Conservation (phyloP, 441 rosid genomes). For the Omphalea diandra region DNA sequence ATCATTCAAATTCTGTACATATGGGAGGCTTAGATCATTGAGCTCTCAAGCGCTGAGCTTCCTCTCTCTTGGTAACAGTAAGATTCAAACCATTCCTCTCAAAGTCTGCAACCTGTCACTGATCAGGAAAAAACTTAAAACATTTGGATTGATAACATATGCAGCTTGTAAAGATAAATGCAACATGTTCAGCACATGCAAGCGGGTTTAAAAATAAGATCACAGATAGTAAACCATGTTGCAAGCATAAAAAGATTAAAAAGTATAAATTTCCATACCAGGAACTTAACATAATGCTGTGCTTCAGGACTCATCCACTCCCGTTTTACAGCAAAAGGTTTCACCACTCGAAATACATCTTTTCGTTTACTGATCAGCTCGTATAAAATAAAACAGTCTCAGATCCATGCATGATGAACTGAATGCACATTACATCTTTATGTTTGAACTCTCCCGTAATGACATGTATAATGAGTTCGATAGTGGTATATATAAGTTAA, state of each 20-base stretch:
- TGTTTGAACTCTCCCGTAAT: not conserved
- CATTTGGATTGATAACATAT: slow-evolving; percentile 22
- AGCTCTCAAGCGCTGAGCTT: slow-evolving; percentile 67
- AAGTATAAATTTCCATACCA: slow-evolving; percentile 61
- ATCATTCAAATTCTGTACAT: slow-evolving; percentile 70
- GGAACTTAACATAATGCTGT: slow-evolving; percentile 52
- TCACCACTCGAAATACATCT: slow-evolving; percentile 77
- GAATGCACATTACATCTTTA: slow-evolving; percentile 5
- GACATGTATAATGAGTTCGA: not conserved
- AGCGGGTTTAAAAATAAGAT: not conserved
- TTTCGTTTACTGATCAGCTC: slow-evolving; percentile 70
- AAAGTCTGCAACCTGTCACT: slow-evolving; percentile 96
- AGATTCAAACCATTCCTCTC: slow-evolving; percentile 91
- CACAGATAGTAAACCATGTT: slow-evolving; percentile 16
- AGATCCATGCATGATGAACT: slow-evolving; percentile 24
- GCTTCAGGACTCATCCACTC: slow-evolving; percentile 61
- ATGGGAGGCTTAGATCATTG: slow-evolving; percentile 70
- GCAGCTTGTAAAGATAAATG: slow-evolving; percentile 8
- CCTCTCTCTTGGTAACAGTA: slow-evolving; percentile 72
- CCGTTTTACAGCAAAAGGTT: slow-evolving; percentile 62
- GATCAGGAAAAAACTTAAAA: slow-evolving; percentile 50
- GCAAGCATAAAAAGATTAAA: not conserved
- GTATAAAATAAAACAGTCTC: slow-evolving; percentile 32
- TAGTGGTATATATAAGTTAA: not conserved
- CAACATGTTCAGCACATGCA: not conserved